These are phyloP conservation scores for Didymella lethalis DNA, from an alignment of 2,329 filamentous ascomycete species.

Conservation along the genomic window DNA sequence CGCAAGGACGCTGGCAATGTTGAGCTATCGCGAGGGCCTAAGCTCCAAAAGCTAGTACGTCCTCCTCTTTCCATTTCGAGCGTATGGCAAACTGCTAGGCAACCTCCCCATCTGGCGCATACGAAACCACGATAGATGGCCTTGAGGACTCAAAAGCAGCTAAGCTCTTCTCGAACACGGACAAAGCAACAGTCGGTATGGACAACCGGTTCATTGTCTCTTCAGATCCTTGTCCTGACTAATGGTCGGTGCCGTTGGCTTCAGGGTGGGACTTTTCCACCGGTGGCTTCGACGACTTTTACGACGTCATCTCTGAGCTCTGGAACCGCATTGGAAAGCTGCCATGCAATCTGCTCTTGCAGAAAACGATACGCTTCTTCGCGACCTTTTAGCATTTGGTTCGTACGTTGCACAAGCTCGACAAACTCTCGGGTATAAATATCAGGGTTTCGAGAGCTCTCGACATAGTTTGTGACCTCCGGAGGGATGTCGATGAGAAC, in stretches of 20 bases:
- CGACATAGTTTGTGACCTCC: conserved; percentile 70
- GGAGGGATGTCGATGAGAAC: conserved; percentile 64
- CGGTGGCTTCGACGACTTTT: conserved; percentile 57
- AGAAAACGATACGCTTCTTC: conserved; percentile 66
- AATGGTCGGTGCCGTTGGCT: neutral
- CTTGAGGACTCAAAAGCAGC: neutral
- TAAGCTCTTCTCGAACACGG: neutral
- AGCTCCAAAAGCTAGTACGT: neutral
- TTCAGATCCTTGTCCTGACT: neutral
- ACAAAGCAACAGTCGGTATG: neutral
- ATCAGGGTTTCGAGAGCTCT: conserved; percentile 69
- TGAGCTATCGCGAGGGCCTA: neutral
- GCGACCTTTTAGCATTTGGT: conserved; percentile 69
- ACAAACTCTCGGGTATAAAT: conserved; percentile 73
- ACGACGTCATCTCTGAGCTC: conserved; percentile 63
- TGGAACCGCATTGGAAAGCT: conserved; percentile 66
- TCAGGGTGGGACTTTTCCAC: conserved; percentile 46
- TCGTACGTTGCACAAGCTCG: conserved; percentile 68
- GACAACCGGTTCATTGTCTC: neutral
- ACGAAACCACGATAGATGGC: neutral
- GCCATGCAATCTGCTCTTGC: conserved; percentile 65
- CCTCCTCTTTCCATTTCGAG: neutral
- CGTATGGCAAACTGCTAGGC: neutral
- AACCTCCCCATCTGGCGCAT: neutral
- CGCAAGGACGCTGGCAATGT: neutral